Conservation (phyloP, 805 yeast species). For the Kazachstania bromeliacearum region DNA sequence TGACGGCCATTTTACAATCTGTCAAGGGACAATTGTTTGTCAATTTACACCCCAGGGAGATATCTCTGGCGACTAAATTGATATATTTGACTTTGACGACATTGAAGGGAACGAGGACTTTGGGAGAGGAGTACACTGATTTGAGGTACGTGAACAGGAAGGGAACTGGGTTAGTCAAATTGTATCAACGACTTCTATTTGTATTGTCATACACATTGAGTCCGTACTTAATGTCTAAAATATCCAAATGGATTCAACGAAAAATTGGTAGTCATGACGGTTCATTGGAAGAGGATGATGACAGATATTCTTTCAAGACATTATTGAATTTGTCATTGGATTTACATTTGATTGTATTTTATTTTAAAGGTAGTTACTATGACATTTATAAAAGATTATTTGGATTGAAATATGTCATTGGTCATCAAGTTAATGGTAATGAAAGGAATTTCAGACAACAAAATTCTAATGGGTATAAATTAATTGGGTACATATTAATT, state of each 20-base stretch:
- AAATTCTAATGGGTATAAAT: constrained; percentile 48
- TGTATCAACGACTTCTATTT: constrained; percentile 44
- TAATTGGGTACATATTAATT: constrained; percentile 57
- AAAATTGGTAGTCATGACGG: constrained; percentile 3
- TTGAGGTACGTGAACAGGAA: constrained; percentile 49
- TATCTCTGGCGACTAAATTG: constrained; percentile 47
- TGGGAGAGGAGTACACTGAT: constrained; percentile 94
- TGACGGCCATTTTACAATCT: constrained; percentile 46
- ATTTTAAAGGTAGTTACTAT: constrained; percentile 75
- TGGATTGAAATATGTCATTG: constrained; percentile 72
- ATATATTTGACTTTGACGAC: constrained; percentile 71
- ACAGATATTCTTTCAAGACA: constrained; percentile 24
- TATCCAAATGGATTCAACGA: constrained; percentile 1
- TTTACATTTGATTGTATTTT: constrained; percentile 71
- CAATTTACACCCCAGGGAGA: constrained; percentile 52
- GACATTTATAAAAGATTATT: constrained; percentile 64
- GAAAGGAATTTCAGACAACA: constrained; percentile 28
- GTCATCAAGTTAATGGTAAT: constrained; percentile 42
- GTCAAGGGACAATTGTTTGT: constrained; percentile 55
- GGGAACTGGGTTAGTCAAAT: constrained; percentile 42
- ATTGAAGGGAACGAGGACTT: constrained; percentile 61
- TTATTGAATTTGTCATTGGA: constrained; percentile 47
- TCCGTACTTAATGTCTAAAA: constrained; percentile 43
- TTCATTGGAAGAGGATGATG: background rate
- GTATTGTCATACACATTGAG: constrained; percentile 50